A percentile compares a stretch with the other conserved stretches of the same genome.
Conservation (phyloP, 805 yeast species). For the Komagataella phaffii region DNA sequence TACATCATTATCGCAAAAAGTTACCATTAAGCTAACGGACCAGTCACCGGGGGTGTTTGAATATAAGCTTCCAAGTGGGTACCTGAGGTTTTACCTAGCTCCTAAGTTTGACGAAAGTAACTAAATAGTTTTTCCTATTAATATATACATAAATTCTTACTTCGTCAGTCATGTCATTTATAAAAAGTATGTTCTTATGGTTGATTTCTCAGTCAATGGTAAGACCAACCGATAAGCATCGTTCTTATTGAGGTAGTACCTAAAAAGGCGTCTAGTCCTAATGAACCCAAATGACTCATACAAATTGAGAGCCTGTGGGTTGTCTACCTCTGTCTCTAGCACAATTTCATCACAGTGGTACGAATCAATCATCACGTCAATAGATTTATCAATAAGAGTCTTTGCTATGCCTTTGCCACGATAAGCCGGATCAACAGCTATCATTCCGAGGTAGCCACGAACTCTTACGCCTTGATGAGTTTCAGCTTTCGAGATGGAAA, state of each 20-base stretch:
- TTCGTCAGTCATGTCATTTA: slow-evolving; percentile 2
- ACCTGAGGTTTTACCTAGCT: slow-evolving; percentile 89
- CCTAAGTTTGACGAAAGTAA: slow-evolving; percentile 95
- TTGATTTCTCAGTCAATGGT: slow-evolving; percentile 56
- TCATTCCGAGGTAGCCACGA: slow-evolving; percentile 94
- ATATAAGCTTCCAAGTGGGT: slow-evolving; percentile 83
- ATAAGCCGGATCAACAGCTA: slow-evolving; percentile 62
- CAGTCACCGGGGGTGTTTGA: slow-evolving; percentile 92
- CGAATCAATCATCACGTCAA: slow-evolving; percentile 47
- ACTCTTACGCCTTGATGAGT: slow-evolving; percentile 57
- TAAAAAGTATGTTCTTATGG: slow-evolving; percentile 41
- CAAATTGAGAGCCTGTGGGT: slow-evolving; percentile 24
- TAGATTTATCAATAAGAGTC: slow-evolving; percentile 44
- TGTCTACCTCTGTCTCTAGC: slow-evolving; percentile 83
- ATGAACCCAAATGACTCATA: slow-evolving; percentile 24
- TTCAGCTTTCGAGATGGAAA: slow-evolving; percentile 72
- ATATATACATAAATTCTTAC: slow-evolving; percentile 2
- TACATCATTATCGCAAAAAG: slow-evolving; percentile 58
- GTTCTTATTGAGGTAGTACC: slow-evolving; percentile 84
- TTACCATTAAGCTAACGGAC: slow-evolving; percentile 77
- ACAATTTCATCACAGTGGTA: slow-evolving; percentile 78
- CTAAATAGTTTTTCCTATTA: slow-evolving; percentile 12
- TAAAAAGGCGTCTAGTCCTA: slow-evolving; percentile 42
- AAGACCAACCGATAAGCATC: slow-evolving; percentile 84
- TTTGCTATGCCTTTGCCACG: slow-evolving; percentile 81